Base-by-base conservation (phyloP, 768 basidiomycete species). In the Strobilomyces dryophilus region DNA sequence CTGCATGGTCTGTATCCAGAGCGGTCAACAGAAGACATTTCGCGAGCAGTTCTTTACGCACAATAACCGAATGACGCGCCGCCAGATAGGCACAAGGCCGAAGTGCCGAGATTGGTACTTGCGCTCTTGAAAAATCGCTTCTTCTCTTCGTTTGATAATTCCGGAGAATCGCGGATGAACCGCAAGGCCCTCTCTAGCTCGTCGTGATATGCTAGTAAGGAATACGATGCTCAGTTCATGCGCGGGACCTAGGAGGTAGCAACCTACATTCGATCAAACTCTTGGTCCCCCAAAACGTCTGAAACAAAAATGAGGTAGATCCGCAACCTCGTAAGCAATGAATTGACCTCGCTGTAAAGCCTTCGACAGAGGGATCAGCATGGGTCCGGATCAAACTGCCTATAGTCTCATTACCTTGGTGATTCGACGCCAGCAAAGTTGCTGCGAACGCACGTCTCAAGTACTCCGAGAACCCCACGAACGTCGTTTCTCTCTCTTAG, bases 381-480 rank as follows among this genome's bases (percentile, higher is more conserved):
- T 14, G 26, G 12, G 5, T 1, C 20, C 31, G n/a, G 17, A 42
- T 45, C n/a, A 20, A 31, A 17, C 7, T 3, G 34, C 53, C 49
- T 3, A 37, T 12, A 14, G 6, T 2, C 5, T n/a, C 15, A 60
- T 52, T 54, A 84, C 87, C 87, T 84, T 10, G 86, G 71, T 34
- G 89, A 90, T 71, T 97, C 95, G 4, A 91, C 84, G 0, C 91
- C 97, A 14, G 90, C 97, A 73, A 98, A 99, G 67, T 97, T 98
- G 21, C 84, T 80, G 49, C 94, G 79, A 41, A 98, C 79, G 59
- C 92, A 97, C 0, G 92, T 91, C 62, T 95, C 92, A 34, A 99
- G 73, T 0, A 98, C 89, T 5, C 92, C 94, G 41, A 95, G 79
- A 45, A 95, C 80, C 0, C 90, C 93, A 53, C 89, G 82, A 4